These are phyloP conservation scores for Bimuria novae-zelandiae DNA, from an alignment of 2,329 filamentous ascomycete genomes.

Conservation along the genomic window DNA sequence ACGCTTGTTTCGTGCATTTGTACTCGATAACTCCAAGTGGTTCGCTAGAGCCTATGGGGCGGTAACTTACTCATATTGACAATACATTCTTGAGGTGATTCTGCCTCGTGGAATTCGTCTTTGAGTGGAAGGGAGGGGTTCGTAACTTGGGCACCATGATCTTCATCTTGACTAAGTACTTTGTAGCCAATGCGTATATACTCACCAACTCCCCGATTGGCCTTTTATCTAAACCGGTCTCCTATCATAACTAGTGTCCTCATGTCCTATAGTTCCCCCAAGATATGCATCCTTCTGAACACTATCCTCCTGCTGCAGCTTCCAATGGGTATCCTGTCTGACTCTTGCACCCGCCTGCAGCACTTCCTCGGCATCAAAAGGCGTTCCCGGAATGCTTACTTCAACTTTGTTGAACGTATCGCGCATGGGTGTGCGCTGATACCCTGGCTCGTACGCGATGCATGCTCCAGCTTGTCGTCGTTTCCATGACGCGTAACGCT, in stretches of 20 bases:
- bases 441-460: conserved; percentile 32
- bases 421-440: conserved; percentile 24
- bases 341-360: conserved; percentile 16
- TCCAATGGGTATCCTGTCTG: conserved; percentile 11
- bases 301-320: conserved; percentile 21
- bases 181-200: too few relatives aligned
- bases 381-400: conserved; percentile 27
- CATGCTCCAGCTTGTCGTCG: conserved; percentile 25
- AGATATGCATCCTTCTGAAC: conserved; percentile 5
- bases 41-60: background rate
- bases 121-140: too few relatives aligned
- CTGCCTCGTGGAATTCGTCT: too few relatives aligned
- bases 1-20: background rate
- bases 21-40: background rate
- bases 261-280: background rate
- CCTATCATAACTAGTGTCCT: conserved; percentile 6
- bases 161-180: too few relatives aligned
- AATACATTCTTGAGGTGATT: too few relatives aligned
- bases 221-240: too few relatives aligned
- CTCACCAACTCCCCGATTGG: too few relatives aligned
- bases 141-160: too few relatives aligned
- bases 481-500: conserved; percentile 20
- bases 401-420: conserved; percentile 25
- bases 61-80: too few relatives aligned
- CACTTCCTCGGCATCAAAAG: conserved; percentile 28